Percentiles rank a stretch among this genome's conserved stretches.
These are phyloP conservation scores for Saussurea involucrata DNA, from an alignment of 129 eudicot genomes.

Conservation along the genomic window DNA sequence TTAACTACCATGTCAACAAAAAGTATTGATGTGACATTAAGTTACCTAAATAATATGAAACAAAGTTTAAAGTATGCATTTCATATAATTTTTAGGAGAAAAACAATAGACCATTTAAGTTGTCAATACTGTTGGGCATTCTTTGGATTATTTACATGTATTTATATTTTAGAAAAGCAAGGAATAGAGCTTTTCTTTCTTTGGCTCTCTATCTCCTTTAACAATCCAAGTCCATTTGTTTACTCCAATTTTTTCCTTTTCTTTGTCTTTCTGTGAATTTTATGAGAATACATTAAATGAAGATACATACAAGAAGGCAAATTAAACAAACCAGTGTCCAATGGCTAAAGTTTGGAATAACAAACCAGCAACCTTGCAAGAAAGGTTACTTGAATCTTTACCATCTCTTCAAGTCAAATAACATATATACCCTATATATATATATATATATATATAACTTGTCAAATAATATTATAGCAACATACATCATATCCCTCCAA, in stretches of 20 bases:
- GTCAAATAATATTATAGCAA: constrained; percentile 5
- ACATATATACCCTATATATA: constrained; percentile 15
- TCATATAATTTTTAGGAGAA: too few relatives aligned
- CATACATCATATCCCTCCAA: background rate
- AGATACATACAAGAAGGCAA: background rate
- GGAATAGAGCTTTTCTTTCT: constrained; percentile 16
- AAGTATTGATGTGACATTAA: too few relatives aligned
- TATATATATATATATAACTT: constrained; percentile 13
- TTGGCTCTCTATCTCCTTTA: background rate
- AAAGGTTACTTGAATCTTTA: constrained; percentile 33
- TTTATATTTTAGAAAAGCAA: constrained; percentile 35
- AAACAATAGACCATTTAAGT: too few relatives aligned
- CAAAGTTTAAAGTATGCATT: too few relatives aligned
- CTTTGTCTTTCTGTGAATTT: background rate
- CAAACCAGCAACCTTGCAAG: constrained; percentile 36
- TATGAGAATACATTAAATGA: background rate
- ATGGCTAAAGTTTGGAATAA: constrained; percentile 44
- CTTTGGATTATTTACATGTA: too few relatives aligned
- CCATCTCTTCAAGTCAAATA: constrained; percentile 29
- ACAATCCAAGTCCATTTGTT: background rate
- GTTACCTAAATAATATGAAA: too few relatives aligned
- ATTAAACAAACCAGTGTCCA: constrained; percentile 10
- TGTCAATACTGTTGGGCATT: too few relatives aligned
- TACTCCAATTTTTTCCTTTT: background rate
- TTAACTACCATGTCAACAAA: too few relatives aligned